phyloP scores from a whole-genome alignment of 2,329 filamentous ascomycete genomes.

The Colletotrichum cereale region DNA sequence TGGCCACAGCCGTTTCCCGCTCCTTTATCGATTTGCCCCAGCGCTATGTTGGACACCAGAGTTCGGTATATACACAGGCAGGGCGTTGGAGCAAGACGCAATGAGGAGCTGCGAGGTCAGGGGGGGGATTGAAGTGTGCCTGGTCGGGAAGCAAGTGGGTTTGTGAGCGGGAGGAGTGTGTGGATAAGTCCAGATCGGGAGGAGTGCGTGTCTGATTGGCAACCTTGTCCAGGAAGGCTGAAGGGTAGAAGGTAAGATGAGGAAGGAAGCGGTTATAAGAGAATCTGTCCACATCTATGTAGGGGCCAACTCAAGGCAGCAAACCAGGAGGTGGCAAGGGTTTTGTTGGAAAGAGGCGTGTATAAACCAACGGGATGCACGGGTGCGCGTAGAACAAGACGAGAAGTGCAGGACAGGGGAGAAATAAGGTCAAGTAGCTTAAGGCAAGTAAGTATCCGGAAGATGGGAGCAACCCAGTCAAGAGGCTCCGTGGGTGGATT shows the following conservation, averaged over 20 bases:
- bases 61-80: slow-evolving; percentile 37
- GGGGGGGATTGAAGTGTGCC: slow-evolving; percentile 17
- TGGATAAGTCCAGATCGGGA: slow-evolving; percentile 32
- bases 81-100: slow-evolving; percentile 27
- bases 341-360: slow-evolving; percentile 13
- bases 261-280: slow-evolving; percentile 26
- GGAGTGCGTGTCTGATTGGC: slow-evolving; percentile 31
- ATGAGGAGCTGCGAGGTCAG: slow-evolving; percentile 15
- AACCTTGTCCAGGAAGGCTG: slow-evolving; percentile 35
- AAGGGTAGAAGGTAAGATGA: slow-evolving; percentile 28
- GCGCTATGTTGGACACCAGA: slow-evolving; percentile 32
- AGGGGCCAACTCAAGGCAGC: slow-evolving; percentile 20
- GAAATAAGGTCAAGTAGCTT: slow-evolving; percentile 17
- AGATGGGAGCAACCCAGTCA: slow-evolving; percentile 18
- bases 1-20: slow-evolving; percentile 24
- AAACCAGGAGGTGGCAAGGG: slow-evolving; percentile 7
- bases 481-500: slow-evolving; percentile 11
- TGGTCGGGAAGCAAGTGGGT: slow-evolving; percentile 22
- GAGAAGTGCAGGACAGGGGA: slow-evolving; percentile 2
- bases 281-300: slow-evolving; percentile 4
- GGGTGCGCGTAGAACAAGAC: slow-evolving; percentile 1
- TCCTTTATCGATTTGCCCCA: slow-evolving; percentile 21
- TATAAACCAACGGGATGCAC: slow-evolving; percentile 2
- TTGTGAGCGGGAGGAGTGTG: slow-evolving; percentile 35
- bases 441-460: slow-evolving; percentile 5